Evolutionary conservation across 2,329 filamentous ascomycete species (phyloP), one percentile per base, ranked within the genome.

Genomic region (Xylariaceae sp.): DNA sequence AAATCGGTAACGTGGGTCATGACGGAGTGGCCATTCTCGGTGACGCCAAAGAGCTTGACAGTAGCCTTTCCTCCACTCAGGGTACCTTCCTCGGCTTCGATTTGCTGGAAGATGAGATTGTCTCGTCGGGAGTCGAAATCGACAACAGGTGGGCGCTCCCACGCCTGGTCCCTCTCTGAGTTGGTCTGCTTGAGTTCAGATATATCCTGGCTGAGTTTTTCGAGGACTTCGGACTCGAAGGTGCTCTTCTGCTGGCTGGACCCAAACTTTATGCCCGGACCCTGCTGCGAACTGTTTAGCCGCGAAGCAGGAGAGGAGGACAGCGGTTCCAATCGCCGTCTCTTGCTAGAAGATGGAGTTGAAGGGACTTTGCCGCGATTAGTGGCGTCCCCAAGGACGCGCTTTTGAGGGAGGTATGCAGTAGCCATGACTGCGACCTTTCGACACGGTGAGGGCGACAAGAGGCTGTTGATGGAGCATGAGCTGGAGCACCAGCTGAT

Each of bases 151-250:
- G 74, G 74, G 2, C 74, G 68, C 29, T 82, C 80, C 93, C 92
- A 98, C 55, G 86, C 74, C 59, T 98, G 92, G 57, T 96, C 90
- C 58, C 81, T 93, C 56, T 98, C 92, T 2, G 84, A 72, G 60
- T 93, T 96, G 59, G 74, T 85, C 51, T 85, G 72, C 67, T 89
- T 94, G 46, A 93, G 68, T 14, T 81, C 83, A 16, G 76, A 81
- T 41, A 96, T 89, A 55, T 95, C 88, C 60, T 96, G 90, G 41
- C 87, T 92, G 60, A 98, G 75, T 67, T 94, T 94, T 69, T 95
- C 90, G 41, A 98, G 71, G 2, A 94, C 86, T 55, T 95, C 88
- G 38, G 83, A 81, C 61, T 96, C 92, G 57, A 98, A 98, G 35
- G 83, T 75, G 57, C 88, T 94, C 65, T 94, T 95, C 12, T 76